Evolutionary conservation across 352 stramenopile genomes (phyloP), one percentile per base, ranked within the genome.

Genomic region (Phytophthora chlamydospora): DNA sequence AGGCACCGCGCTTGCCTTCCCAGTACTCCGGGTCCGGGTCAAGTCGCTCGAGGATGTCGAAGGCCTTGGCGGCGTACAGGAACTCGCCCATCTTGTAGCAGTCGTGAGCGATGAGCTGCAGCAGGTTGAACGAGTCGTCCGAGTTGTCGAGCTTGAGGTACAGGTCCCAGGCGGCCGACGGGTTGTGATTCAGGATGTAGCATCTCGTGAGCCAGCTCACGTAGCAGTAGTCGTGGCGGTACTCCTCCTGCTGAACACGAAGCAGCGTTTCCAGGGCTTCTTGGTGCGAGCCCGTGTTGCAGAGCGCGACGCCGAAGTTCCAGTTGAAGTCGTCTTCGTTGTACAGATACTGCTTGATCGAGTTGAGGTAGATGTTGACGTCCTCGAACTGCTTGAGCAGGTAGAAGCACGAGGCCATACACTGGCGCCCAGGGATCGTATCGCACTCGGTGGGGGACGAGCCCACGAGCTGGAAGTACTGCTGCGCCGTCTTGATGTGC

Each of bases 281-380:
- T 74, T 98, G 90, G 69, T 96, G 97, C 47, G 96, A 87, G 4
- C 93, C 92, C 13, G 79, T 97, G 55, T 97, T 91, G 46, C 94
- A 97, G 1, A 98, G 80, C 19, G 92, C 76, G 47, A 98, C 78
- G 14, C 95, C 97, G 68, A 97, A 97, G 78, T 99, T 99, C 93
- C 94, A 99, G 73, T 99, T 99, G 78, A 99, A 99, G 50, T 97
- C 90, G 76, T 99, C 95, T 75, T 98, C 94, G 65, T 97, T 97
- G 87, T 98, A 98, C 51, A 98, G 82, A 73, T 96, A 95, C 51
- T 96, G 83, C 75, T 98, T 98, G 77, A 98, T 96, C 32, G 86
- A 97, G 68, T 98, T 98, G 40, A 98, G 80, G 75, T 98, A 98
- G 45, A 98, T 98, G 74, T 98, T 98, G 66, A 98, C 95, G 60